Percentiles rank a stretch among this genome's conserved stretches.
Evolutionary conservation across 2,329 filamentous ascomycete genomes (phyloP).

Genomic region (Xylariales sp.): DNA sequence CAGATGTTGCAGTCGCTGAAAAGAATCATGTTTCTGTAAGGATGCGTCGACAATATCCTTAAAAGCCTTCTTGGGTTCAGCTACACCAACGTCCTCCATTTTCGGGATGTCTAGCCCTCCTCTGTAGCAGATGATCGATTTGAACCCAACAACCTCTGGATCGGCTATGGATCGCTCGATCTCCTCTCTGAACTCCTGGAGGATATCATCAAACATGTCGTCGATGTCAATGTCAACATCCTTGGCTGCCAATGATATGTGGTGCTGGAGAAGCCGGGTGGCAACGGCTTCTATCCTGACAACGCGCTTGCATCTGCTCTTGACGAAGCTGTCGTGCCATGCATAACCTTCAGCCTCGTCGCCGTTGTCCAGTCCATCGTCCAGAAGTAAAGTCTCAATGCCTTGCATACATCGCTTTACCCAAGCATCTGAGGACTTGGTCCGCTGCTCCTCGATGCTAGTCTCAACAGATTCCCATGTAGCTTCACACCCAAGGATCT

Average conservation of each 20-base stretch:
- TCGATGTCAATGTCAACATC: slow-evolving; percentile 33
- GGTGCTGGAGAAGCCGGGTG: slow-evolving; percentile 10
- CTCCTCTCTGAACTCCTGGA: slow-evolving; percentile 42
- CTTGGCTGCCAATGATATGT: slow-evolving; percentile 11
- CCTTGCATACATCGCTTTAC: slow-evolving; percentile 62
- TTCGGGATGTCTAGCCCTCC: slow-evolving; percentile 61
- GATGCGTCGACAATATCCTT: slow-evolving; percentile 28
- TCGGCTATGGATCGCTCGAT: slow-evolving; percentile 59
- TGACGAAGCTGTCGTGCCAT: slow-evolving; percentile 64
- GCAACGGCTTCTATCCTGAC: slow-evolving; percentile 74
- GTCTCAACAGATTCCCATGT: slow-evolving; percentile 53
- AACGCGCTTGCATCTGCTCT: slow-evolving; percentile 63
- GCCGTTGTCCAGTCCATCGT: slow-evolving; percentile 62
- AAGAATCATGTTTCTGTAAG: slow-evolving; percentile 20
- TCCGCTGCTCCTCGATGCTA: slow-evolving; percentile 36
- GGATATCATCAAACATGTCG: slow-evolving; percentile 37
- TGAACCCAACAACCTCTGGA: slow-evolving; percentile 70
- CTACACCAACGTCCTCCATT: slow-evolving; percentile 31
- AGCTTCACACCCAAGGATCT: slow-evolving; percentile 58
- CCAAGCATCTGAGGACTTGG: slow-evolving; percentile 50
- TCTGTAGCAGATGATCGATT: slow-evolving; percentile 77
- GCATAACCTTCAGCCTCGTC: slow-evolving; percentile 53
- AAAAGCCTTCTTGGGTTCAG: slow-evolving; percentile 36
- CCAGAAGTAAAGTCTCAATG: slow-evolving; percentile 71
- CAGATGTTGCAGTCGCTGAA: slow-evolving; percentile 55